These are phyloP conservation scores for Pythium apleroticum DNA, from an alignment of 352 stramenopile genomes.

Conservation along the genomic window DNA sequence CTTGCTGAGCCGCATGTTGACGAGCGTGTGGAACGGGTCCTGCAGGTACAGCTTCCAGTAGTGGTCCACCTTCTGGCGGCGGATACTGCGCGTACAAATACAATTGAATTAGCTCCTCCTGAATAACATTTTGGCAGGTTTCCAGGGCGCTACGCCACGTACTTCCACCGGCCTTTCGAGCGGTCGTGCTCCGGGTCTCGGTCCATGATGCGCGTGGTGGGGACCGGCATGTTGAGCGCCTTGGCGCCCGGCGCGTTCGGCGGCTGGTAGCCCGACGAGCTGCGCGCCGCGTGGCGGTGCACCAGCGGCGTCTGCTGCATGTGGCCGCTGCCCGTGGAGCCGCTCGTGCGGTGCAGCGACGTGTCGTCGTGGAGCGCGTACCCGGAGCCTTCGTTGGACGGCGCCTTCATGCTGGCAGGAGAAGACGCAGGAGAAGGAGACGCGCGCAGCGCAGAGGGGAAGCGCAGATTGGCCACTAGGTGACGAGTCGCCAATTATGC, in stretches of 20 bases:
- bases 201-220: conserved; percentile 71
- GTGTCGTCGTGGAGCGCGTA: conserved; percentile 29
- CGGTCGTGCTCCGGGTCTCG: conserved; percentile 62
- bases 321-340: background rate
- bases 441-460: background rate
- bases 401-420: background rate
- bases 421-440: background rate
- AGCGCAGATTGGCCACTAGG: background rate
- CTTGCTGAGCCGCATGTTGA: conserved; percentile 84
- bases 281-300: conserved; percentile 21
- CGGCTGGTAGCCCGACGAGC: conserved; percentile 23
- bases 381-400: conserved; percentile 1
- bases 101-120: background rate
- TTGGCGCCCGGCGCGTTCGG: conserved; percentile 21
- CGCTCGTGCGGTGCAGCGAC: background rate
- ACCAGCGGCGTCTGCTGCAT: conserved; percentile 25
- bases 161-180: conserved; percentile 83
- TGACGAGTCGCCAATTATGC: background rate
- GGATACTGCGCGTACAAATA: conserved; percentile 49
- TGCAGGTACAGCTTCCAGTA: conserved; percentile 86
- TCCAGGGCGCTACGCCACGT: conserved; percentile 18
- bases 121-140: background rate
- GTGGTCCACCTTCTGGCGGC: conserved; percentile 68
- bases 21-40: conserved; percentile 80
- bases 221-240: conserved; percentile 21